Base-by-base conservation (phyloP, 345 rosid genomes). In the Geranium brycei region DNA sequence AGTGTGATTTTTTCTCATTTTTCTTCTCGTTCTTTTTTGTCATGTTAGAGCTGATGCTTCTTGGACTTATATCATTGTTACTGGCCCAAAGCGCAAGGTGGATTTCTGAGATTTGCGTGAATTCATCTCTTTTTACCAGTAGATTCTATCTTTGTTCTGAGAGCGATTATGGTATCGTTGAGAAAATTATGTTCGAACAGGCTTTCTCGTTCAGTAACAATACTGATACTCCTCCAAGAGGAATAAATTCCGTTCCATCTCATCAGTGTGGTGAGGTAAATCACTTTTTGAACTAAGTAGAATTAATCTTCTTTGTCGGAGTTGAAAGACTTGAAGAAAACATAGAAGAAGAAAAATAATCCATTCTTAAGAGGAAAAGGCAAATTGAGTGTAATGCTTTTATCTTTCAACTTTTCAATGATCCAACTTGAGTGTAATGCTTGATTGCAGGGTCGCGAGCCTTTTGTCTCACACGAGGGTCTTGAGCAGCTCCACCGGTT, bases 401-500 rank as follows among this genome's bases (percentile, higher is more conserved):
- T n/a, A n/a, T n/a, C n/a, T n/a, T n/a, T n/a, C n/a, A n/a, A n/a
- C n/a, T n/a, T n/a, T n/a, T n/a, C n/a, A n/a, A n/a, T n/a, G n/a
- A n/a, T n/a, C n/a, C n/a, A n/a, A n/a, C n/a, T n/a, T n/a, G n/a
- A n/a, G n/a, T n/a, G 10, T 71, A 41, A 0, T 71, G 41, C 61
- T 64, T 41, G 56, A 65, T 53, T 68, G 70, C 81, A 91, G 98
- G 98, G 98, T 17, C 87, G 71, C 31, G 92, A 91, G 73, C 98
- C 98, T 51, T 91, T 89, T 66, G 98, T 89, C 53, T 92, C 96
- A 5, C 69, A 79, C 1, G 93, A 86, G 74, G 91, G 93, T 17
- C 91, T 92, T 0, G 87, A 85, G 77, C 93, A 92, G 75, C 98
- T 92, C 73, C 87, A 87, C 66, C 85, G 91, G 58, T 92, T 92